Base-by-base conservation (phyloP, 176 grass and related monocot genomes). In the Carex scoparia region DNA sequence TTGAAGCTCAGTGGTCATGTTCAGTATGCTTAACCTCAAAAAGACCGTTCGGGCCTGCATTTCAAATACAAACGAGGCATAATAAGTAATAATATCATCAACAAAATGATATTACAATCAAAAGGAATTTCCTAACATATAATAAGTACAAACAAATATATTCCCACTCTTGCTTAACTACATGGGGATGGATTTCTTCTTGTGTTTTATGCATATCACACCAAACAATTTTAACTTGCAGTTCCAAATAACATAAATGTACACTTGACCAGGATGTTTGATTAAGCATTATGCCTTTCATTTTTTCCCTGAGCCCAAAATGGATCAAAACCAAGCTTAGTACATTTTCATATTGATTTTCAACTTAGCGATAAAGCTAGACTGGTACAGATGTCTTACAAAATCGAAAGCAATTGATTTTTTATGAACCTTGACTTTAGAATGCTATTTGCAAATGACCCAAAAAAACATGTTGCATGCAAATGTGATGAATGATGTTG, bases 11-110 rank as follows among this genome's bases (percentile, higher is more conserved):
- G 53, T 86, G 86, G 56, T 79, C 84, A 81, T 95, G 84, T 83
- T 80, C 67, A n/a, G 85, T 87, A 79, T 92, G 83, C 85, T 95
- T 95, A 1, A 0, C 79, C 94, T 96, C 94, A 86, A 96, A 96
- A 38, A 96, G 81, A 23, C 94, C 91, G 83, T 96, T 49, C 4
- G 91, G 93, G 59, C 93, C 93, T 94, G 85, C 79, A 86, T 19
- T 8, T 65, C 57, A 86, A 32, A 89, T 67, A 71, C 14, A 38
- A 73, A 65, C 2, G 42, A 75, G 6, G 58, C 28, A 23, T 37
- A 32, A 88, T 9, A 40, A 44, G 35, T 30, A 14, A 68, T 4
- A 9, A 68, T 7, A n/a, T 58, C 58, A n/a, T n/a, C 38, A 53
- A 74, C 42, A 37, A 61, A 69, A 12, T 69, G 4, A 59, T 58